These are phyloP conservation scores for Tolypocladium capitatum DNA, from an alignment of 2,329 filamentous ascomycete genomes.

Conservation along the genomic window DNA sequence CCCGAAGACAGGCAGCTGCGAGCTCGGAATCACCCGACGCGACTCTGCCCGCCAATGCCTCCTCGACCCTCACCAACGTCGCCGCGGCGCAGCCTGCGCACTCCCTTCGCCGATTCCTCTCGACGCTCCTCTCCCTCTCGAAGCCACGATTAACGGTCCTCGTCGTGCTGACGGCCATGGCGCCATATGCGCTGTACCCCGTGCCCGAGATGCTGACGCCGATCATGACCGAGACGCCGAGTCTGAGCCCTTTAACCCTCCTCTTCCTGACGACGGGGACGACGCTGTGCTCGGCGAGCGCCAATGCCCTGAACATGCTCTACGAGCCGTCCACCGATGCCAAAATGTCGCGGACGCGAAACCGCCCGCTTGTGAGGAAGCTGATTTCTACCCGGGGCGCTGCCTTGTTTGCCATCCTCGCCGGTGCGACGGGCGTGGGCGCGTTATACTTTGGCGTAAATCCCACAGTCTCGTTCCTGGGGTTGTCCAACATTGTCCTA, in stretches of 20 bases:
- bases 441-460: slow-evolving; percentile 84
- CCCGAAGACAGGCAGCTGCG: slow-evolving; percentile 11
- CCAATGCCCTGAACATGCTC: slow-evolving; percentile 95
- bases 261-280: slow-evolving; percentile 86
- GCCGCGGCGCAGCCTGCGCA: slow-evolving; percentile 35
- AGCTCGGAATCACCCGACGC: slow-evolving; percentile 8
- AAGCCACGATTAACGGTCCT: slow-evolving; percentile 90
- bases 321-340: slow-evolving; percentile 86
- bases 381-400: slow-evolving; percentile 62
- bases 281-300: slow-evolving; percentile 74
- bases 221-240: slow-evolving; percentile 53
- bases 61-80: slow-evolving; percentile 39
- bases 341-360: slow-evolving; percentile 85
- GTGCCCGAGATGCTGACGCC: slow-evolving; percentile 74
- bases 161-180: slow-evolving; percentile 80
- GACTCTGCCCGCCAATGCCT: slow-evolving; percentile 35
- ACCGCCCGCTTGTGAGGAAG: slow-evolving; percentile 73
- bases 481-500: slow-evolving; percentile 70
- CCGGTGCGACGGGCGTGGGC: slow-evolving; percentile 54
- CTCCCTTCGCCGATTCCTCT: slow-evolving; percentile 52
- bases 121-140: slow-evolving; percentile 79
- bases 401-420: slow-evolving; percentile 62
- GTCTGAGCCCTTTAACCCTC: slow-evolving; percentile 79
- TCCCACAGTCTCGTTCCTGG: slow-evolving; percentile 78
- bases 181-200: slow-evolving; percentile 84